These are phyloP conservation scores for Azolla pinnata DNA, from an alignment of 75 land plant species.

Conservation along the genomic window DNA sequence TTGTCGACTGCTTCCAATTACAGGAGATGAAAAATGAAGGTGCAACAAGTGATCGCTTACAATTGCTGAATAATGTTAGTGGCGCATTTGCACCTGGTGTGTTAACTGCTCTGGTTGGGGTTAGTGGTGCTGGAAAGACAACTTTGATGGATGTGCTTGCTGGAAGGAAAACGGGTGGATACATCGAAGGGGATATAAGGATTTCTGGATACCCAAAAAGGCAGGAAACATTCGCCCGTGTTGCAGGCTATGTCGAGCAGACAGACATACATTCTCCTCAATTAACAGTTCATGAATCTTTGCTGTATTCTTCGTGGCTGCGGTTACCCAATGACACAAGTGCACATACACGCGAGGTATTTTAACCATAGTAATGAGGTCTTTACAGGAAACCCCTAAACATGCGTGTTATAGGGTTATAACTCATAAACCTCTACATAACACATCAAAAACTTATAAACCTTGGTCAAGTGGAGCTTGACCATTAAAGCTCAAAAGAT, in stretches of 20 bases:
- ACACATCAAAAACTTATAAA: too few relatives aligned
- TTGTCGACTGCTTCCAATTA: too few relatives aligned
- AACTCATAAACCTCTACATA: too few relatives aligned
- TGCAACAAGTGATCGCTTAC: constrained; percentile 7
- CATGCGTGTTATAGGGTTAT: not conserved
- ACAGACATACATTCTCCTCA: constrained; percentile 26
- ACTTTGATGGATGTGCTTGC: constrained; percentile 36
- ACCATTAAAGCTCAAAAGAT: too few relatives aligned
- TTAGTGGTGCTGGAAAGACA: constrained; percentile 35
- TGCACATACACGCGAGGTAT: not conserved
- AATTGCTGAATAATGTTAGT: constrained; percentile 17
- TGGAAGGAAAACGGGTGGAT: constrained; percentile 28
- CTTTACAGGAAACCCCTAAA: not conserved
- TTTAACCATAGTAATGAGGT: too few relatives aligned
- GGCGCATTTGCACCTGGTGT: constrained; percentile 25
- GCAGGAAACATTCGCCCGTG: constrained; percentile 19
- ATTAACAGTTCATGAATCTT: constrained; percentile 25
- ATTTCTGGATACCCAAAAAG: constrained; percentile 20
- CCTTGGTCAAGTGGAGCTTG: too few relatives aligned
- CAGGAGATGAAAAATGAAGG: constrained; percentile 22
- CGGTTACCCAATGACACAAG: constrained; percentile 10
- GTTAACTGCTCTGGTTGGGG: constrained; percentile 25
- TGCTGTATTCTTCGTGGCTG: constrained; percentile 24
- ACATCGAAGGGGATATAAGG: constrained; percentile 23
- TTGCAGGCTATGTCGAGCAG: constrained; percentile 22